phyloP scores from a whole-genome alignment of 805 yeast genomes.

The Schwanniomyces vanrijiae region DNA sequence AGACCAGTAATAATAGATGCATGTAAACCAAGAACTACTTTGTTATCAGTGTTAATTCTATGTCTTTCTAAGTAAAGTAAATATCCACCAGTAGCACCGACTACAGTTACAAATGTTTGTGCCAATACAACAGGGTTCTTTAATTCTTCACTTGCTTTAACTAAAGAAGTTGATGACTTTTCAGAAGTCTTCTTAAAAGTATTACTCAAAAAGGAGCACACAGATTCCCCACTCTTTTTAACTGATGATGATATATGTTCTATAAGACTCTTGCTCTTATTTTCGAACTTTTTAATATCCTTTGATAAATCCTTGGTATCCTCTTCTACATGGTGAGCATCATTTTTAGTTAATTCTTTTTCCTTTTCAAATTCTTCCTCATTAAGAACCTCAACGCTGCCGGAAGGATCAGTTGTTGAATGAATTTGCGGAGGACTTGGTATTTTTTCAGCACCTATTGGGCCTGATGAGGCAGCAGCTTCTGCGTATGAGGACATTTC shows the following conservation, averaged over 20 bases:
- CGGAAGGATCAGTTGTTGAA: constrained; percentile 20
- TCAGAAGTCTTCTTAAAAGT: constrained; percentile 12
- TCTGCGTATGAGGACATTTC: constrained; percentile 36
- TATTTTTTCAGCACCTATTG: constrained; percentile 29
- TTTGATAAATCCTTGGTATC: constrained; percentile 10
- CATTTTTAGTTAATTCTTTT: constrained; percentile 19
- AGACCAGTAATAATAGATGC: constrained; percentile 55
- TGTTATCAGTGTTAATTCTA: constrained; percentile 45
- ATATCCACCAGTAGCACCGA: constrained; percentile 49
- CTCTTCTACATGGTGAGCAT: constrained; percentile 9
- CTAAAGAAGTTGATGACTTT: constrained; percentile 11
- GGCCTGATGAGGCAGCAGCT: constrained; percentile 42
- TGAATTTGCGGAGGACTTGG: constrained; percentile 28
- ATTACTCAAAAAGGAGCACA: constrained; percentile 9
- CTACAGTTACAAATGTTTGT: constrained; percentile 50
- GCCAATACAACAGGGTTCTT: constrained; percentile 62
- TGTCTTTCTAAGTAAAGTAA: constrained; percentile 52
- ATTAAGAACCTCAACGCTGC: constrained; percentile 21
- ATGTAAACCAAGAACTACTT: constrained; percentile 46
- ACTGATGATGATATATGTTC: constrained; percentile 16
- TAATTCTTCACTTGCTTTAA: constrained; percentile 38
- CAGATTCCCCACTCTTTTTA: constrained; percentile 4
- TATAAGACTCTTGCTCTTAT: constrained; percentile 23
- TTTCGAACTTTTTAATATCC: constrained; percentile 19
- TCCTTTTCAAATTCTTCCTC: constrained; percentile 21